Percentiles rank a stretch among this genome's conserved stretches.
Conservation (phyloP, 1,284 basidiomycete genomes). For the Wallemia mellicola region DNA sequence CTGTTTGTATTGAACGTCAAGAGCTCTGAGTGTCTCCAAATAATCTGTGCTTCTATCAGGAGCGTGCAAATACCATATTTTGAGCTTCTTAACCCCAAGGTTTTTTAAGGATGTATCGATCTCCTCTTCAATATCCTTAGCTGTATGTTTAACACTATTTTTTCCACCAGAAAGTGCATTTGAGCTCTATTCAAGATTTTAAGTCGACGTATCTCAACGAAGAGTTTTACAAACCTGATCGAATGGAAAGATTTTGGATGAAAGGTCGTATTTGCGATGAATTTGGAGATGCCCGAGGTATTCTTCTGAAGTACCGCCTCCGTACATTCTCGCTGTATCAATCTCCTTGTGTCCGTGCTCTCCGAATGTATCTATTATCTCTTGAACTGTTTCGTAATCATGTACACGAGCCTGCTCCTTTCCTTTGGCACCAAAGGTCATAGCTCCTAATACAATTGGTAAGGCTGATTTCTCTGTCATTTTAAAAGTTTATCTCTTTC, state of each 20-base stretch:
- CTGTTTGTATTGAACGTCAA: slow-evolving; percentile 10
- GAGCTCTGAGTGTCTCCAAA: slow-evolving; percentile 10
- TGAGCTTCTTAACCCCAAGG: slow-evolving; percentile 9
- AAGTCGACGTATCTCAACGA: neutral
- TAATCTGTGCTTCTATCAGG: slow-evolving; percentile 11
- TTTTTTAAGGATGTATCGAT: slow-evolving; percentile 9
- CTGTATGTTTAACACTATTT: slow-evolving; percentile 3
- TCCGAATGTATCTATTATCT: slow-evolving; percentile 27
- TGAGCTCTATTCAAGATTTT: neutral
- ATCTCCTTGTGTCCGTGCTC: slow-evolving; percentile 26
- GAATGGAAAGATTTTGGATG: neutral
- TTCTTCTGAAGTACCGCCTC: slow-evolving; percentile 21
- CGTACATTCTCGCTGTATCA: slow-evolving; percentile 26
- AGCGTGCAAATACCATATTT: slow-evolving; percentile 14
- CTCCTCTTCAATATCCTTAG: slow-evolving; percentile 5
- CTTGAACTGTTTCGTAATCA: slow-evolving; percentile 22
- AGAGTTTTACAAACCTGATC: neutral
- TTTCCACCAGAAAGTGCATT: neutral
- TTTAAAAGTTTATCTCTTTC: too few relatives aligned
- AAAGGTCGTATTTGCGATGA: neutral
- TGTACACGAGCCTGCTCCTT: slow-evolving; percentile 23
- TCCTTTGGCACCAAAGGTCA: slow-evolving; percentile 20
- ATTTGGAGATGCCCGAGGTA: slow-evolving; percentile 7
- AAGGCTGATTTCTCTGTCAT: neutral
- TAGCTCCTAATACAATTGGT: slow-evolving; percentile 15